Evolutionary conservation across 2,329 filamentous ascomycete genomes (phyloP).

Genomic region (Emmonsiellopsis sp.): DNA sequence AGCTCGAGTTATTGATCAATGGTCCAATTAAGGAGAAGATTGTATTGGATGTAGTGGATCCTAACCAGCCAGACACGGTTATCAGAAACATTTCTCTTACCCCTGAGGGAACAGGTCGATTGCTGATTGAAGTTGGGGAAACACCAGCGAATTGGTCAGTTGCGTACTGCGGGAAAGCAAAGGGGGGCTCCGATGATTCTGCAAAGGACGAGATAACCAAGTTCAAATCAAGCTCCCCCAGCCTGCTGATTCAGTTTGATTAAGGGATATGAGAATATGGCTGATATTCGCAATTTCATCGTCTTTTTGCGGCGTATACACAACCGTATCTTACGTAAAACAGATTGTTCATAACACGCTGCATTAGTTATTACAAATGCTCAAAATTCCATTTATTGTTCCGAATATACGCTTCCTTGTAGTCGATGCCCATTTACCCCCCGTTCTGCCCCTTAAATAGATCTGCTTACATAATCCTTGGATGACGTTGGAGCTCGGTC

Average conservation of each 20-base stretch:
- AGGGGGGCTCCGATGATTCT: not conserved
- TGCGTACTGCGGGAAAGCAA: not conserved
- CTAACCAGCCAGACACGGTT: not conserved
- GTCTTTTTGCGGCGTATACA: no score
- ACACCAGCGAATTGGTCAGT: not conserved
- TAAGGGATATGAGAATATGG: not conserved
- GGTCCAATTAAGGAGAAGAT: slow-evolving; percentile 8
- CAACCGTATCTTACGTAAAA: no score
- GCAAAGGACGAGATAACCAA: not conserved
- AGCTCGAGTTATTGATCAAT: slow-evolving; percentile 25
- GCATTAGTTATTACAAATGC: no score
- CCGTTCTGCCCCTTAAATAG: no score
- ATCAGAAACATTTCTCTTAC: not conserved
- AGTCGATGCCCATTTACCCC: no score
- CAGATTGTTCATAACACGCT: no score
- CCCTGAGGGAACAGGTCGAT: not conserved
- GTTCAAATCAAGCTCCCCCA: not conserved
- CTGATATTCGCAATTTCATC: no score
- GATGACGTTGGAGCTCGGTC: not conserved
- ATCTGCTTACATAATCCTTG: not conserved
- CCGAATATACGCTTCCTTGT: no score
- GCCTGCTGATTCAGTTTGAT: not conserved
- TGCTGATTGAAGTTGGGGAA: not conserved
- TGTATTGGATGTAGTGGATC: not conserved
- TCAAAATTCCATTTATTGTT: no score